A percentile compares a stretch with the other conserved stretches of the same genome.
Conservation (phyloP, 371 early-diverging fungal species). For the Chytridium lagenaria region DNA sequence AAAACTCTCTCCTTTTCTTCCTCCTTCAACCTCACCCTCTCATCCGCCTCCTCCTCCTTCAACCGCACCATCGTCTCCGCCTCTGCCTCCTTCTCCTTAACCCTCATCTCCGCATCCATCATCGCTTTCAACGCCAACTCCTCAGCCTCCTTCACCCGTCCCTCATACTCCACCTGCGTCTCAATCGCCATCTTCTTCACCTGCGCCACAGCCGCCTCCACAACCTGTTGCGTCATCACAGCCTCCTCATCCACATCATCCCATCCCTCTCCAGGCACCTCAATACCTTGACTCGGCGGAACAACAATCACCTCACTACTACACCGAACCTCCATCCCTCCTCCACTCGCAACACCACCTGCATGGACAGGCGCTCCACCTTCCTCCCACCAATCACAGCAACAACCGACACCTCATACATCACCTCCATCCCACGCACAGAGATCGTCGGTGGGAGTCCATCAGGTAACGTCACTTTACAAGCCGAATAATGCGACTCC, state of each 20-base stretch:
- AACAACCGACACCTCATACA: slow-evolving; percentile 17
- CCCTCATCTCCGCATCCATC: slow-evolving; percentile 13
- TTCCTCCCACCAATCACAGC: slow-evolving; percentile 20
- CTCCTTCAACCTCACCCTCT: slow-evolving; percentile 13
- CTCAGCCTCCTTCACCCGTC: slow-evolving; percentile 16
- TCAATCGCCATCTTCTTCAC: slow-evolving; percentile 27
- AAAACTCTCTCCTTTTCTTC: neutral
- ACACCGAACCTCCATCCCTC: slow-evolving; percentile 14
- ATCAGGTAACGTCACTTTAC: slow-evolving; percentile 16
- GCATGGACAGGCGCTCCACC: neutral
- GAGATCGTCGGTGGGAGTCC: slow-evolving; percentile 19
- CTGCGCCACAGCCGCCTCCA: slow-evolving; percentile 23
- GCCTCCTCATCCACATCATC: slow-evolving; percentile 23
- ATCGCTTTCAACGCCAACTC: slow-evolving; percentile 12
- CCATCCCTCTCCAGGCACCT: neutral
- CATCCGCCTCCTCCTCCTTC: slow-evolving; percentile 9
- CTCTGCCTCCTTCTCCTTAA: slow-evolving; percentile 20
- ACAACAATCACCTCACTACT: slow-evolving; percentile 17
- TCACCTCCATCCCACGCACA: slow-evolving; percentile 10
- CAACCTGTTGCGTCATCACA: slow-evolving; percentile 10
- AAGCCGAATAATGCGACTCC: slow-evolving; percentile 1
- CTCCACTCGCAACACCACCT: slow-evolving; percentile 4
- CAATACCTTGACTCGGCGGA: neutral
- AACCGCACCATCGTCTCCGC: neutral
- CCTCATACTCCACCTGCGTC: slow-evolving; percentile 27